Evolutionary conservation across 805 yeast species (phyloP).

Genomic region (Cyberlindnera mrakii): DNA sequence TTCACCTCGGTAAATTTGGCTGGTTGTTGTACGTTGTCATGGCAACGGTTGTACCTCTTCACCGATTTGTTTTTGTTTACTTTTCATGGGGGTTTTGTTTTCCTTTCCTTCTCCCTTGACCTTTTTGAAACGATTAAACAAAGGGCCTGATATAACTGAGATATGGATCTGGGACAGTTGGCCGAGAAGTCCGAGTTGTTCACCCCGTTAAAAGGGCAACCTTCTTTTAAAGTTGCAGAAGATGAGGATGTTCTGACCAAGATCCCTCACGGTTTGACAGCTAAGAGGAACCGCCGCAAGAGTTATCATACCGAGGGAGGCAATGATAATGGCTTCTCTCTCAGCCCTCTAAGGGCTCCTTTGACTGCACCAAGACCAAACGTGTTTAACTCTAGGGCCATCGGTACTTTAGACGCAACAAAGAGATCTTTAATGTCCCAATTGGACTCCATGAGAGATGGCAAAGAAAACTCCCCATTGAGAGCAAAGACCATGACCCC

Average conservation of each 20-base stretch:
- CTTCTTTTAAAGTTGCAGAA: slow-evolving; percentile 15
- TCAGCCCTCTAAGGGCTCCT: slow-evolving; percentile 22
- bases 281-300: slow-evolving; percentile 25
- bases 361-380: slow-evolving; percentile 28
- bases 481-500: slow-evolving; percentile 7
- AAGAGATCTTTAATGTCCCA: slow-evolving; percentile 18
- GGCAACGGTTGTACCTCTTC: neutral
- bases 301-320: slow-evolving; percentile 13
- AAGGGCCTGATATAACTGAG: neutral
- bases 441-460: slow-evolving; percentile 9
- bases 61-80: slow-evolving; percentile 8
- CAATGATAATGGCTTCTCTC: slow-evolving; percentile 1
- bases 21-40: neutral
- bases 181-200: slow-evolving; percentile 9
- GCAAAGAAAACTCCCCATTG: slow-evolving; percentile 14
- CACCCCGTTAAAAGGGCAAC: slow-evolving; percentile 18
- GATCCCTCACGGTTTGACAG: slow-evolving; percentile 42
- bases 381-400: slow-evolving; percentile 16
- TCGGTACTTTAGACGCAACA: slow-evolving; percentile 7
- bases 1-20: too few species aligned
- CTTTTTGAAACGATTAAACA: neutral
- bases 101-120: neutral
- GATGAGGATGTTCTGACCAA: slow-evolving; percentile 18
- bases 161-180: neutral
- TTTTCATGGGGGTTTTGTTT: slow-evolving; percentile 2